A percentile compares a stretch with the other conserved stretches of the same genome.
These are phyloP conservation scores for Lentinus polychrous DNA, from an alignment of 1,284 basidiomycete species.

Conservation along the genomic window DNA sequence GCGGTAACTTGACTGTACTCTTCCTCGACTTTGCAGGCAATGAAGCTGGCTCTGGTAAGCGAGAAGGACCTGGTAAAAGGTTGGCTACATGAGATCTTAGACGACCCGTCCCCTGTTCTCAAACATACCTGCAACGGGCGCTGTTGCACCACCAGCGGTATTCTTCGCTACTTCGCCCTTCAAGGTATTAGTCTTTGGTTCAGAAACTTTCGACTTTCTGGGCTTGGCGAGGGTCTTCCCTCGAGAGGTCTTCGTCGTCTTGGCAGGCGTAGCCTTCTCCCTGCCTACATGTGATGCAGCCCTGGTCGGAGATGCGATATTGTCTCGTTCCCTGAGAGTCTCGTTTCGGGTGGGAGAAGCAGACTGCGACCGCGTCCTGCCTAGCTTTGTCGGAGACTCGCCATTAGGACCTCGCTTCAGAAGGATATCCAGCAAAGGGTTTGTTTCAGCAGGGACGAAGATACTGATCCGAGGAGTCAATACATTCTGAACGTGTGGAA, in stretches of 20 bases:
- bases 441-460: conserved; percentile 14
- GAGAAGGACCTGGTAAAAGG: too few species aligned
- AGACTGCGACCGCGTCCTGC: background rate
- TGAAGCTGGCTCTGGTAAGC: too few species aligned
- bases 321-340: background rate
- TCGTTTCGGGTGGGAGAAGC: background rate
- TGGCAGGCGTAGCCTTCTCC: background rate
- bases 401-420: conserved; percentile 14
- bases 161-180: too few species aligned
- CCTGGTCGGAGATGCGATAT: background rate
- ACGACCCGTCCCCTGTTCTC: too few species aligned
- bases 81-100: too few species aligned
- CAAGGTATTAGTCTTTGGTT: too few species aligned
- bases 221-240: background rate
- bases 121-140: too few species aligned
- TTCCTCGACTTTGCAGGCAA: too few species aligned
- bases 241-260: background rate
- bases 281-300: background rate
- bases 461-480: conserved; percentile 5
- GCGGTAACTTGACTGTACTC: too few species aligned
- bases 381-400: conserved; percentile 9
- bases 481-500: background rate
- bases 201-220: too few species aligned
- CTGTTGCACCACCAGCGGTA: too few species aligned
- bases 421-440: conserved; percentile 13